A percentile compares a stretch with the other conserved stretches of the same genome.
Conservation (phyloP, 345 rosid genomes). For the Capsella bursapastoris region DNA sequence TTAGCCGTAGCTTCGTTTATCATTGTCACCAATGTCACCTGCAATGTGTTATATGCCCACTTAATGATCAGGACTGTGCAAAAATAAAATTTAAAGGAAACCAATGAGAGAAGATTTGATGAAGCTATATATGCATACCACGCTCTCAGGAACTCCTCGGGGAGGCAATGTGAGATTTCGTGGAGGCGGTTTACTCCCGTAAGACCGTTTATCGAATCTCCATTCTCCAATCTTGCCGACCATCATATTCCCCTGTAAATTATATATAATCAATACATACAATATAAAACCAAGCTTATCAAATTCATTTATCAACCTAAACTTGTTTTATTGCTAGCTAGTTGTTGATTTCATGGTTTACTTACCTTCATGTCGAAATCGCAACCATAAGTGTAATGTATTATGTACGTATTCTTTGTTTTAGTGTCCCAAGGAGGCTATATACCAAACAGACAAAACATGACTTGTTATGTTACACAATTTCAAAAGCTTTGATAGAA, state of each 20-base stretch:
- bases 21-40: conserved; percentile 94
- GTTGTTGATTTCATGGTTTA: background rate
- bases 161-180: conserved; percentile 92
- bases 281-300: background rate
- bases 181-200: conserved; percentile 63
- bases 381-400: conserved; percentile 97
- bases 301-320: background rate
- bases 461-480: conserved; percentile 28
- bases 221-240: conserved; percentile 93
- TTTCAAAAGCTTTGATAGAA: background rate
- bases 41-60: conserved; percentile 37
- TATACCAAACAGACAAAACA: conserved; percentile 32
- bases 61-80: conserved; percentile 7
- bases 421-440: conserved; percentile 99
- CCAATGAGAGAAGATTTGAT: background rate
- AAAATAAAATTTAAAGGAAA: background rate
- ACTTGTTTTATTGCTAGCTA: background rate
- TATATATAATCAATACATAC: background rate
- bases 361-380: conserved; percentile 87
- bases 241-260: conserved; percentile 62
- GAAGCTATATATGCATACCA: conserved; percentile 55
- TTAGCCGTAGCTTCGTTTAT: conserved; percentile 90
- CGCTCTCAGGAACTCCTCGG: conserved; percentile 85
- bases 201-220: conserved; percentile 96
- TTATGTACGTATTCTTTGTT: conserved; percentile 71